Conservation (phyloP, 192 early-diverging fungal species). For the Chytriomyces sp. region DNA sequence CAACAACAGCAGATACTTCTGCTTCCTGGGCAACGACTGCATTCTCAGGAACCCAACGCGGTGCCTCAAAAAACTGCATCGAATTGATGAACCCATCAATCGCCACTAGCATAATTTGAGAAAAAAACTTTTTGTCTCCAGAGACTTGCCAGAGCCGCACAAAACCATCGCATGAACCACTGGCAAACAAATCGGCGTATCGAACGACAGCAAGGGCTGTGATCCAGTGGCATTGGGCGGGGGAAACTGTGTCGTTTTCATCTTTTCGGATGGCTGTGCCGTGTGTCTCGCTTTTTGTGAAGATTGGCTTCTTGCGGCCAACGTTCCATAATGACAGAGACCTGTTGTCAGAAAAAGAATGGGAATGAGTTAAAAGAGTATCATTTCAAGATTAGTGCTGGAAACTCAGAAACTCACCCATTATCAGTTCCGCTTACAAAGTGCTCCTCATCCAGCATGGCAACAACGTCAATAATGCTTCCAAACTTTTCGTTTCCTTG, state of each 20-base stretch:
- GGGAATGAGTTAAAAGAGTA: not conserved
- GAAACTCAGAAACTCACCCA: slow-evolving; percentile 55
- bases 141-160: slow-evolving; percentile 87
- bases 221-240: slow-evolving; percentile 73
- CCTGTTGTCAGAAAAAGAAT: slow-evolving; percentile 46
- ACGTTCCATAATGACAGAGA: slow-evolving; percentile 92
- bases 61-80: slow-evolving; percentile 58
- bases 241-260: slow-evolving; percentile 11
- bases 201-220: slow-evolving; percentile 80
- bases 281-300: slow-evolving; percentile 76
- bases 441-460: slow-evolving; percentile 90
- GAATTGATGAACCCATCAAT: slow-evolving; percentile 67
- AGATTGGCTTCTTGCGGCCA: slow-evolving; percentile 91
- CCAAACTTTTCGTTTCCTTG: slow-evolving; percentile 38
- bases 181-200: slow-evolving; percentile 89
- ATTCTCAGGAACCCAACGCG: slow-evolving; percentile 19
- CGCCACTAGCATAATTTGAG: slow-evolving; percentile 64
- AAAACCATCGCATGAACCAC: slow-evolving; percentile 85
- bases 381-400: not conserved
- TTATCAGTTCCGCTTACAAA: slow-evolving; percentile 92
- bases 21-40: not conserved
- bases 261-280: slow-evolving; percentile 48
- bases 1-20: not conserved
- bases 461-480: slow-evolving; percentile 81
- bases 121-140: slow-evolving; percentile 68